phyloP scores from a whole-genome alignment of 1,284 basidiomycete genomes.

The Ustilago sp. region DNA sequence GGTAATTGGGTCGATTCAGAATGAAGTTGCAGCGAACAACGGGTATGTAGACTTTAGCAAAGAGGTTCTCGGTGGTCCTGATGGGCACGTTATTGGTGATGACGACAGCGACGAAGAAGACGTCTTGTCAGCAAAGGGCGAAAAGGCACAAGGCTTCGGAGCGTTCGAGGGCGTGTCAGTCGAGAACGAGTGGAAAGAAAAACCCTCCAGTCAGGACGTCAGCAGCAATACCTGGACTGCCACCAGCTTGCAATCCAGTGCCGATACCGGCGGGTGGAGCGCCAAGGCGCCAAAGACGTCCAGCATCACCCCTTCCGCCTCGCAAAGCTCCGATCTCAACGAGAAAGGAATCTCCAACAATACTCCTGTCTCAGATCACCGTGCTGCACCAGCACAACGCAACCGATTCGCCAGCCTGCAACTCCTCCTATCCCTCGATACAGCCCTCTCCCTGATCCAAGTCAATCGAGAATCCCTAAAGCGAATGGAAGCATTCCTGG shows the following conservation, averaged over 20 bases:
- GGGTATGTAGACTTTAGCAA: constrained; percentile 60
- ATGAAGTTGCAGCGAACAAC: constrained; percentile 23
- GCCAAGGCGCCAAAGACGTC: neutral
- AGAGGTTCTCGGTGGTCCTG: constrained; percentile 40
- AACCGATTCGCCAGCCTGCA: constrained; percentile 58
- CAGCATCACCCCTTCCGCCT: neutral
- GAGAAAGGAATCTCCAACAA: neutral
- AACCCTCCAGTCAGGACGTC: constrained; percentile 15
- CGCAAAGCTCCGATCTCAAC: neutral
- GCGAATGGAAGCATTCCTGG: constrained; percentile 87
- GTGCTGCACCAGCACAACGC: constrained; percentile 2
- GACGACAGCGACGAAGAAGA: constrained; percentile 46
- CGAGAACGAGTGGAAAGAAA: constrained; percentile 44
- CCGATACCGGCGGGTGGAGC: constrained; percentile 9
- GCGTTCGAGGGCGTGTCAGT: constrained; percentile 6
- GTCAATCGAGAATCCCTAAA: constrained; percentile 89
- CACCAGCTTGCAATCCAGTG: constrained; percentile 5
- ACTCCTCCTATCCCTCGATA: constrained; percentile 87
- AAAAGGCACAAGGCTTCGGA: constrained; percentile 10
- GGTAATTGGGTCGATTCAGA: neutral
- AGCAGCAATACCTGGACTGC: constrained; percentile 17
- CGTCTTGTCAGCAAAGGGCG: neutral
- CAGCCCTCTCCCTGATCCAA: constrained; percentile 90
- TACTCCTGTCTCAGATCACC: neutral
- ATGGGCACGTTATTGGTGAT: constrained; percentile 33